Percentiles rank a stretch among this genome's conserved stretches.
These are phyloP conservation scores for Saprolegnia parasitica DNA, from an alignment of 352 stramenopile genomes.

Conservation along the genomic window DNA sequence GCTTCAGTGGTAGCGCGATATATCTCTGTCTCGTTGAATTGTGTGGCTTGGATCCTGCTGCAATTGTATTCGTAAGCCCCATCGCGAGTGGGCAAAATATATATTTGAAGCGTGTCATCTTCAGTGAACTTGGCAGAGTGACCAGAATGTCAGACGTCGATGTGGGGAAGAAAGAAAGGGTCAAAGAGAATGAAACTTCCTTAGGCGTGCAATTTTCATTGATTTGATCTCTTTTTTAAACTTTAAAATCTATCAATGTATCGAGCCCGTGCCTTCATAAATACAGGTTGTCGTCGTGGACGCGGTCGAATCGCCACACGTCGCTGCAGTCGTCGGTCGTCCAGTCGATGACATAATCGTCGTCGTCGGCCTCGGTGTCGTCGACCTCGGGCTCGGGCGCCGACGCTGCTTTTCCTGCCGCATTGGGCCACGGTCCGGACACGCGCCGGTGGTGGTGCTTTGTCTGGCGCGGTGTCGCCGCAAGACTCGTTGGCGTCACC, in stretches of 20 bases:
- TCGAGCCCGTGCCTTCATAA: background rate
- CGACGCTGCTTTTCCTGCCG: background rate
- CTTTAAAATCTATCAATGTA: background rate
- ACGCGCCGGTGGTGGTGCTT: background rate
- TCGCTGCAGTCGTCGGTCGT: background rate
- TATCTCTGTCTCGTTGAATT: background rate
- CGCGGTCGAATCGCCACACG: constrained; percentile 24
- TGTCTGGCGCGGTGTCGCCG: background rate
- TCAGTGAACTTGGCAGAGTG: too few relatives aligned
- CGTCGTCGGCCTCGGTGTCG: background rate
- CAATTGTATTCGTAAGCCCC: too few relatives aligned
- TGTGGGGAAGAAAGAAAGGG: too few relatives aligned
- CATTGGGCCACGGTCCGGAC: background rate
- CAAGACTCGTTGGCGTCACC: background rate
- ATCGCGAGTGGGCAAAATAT: too few relatives aligned
- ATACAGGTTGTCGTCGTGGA: constrained; percentile 22
- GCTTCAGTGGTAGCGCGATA: constrained; percentile 56
- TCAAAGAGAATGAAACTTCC: too few relatives aligned
- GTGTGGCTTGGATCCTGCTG: background rate
- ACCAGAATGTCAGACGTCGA: too few relatives aligned
- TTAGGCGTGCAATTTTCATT: too few relatives aligned
- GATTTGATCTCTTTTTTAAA: too few relatives aligned
- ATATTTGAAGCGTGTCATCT: too few relatives aligned
- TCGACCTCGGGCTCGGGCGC: background rate
- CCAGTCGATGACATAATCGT: background rate